These are phyloP conservation scores for Urostyla sp. DNA, from an alignment of 73 alveolate species.

Conservation along the genomic window DNA sequence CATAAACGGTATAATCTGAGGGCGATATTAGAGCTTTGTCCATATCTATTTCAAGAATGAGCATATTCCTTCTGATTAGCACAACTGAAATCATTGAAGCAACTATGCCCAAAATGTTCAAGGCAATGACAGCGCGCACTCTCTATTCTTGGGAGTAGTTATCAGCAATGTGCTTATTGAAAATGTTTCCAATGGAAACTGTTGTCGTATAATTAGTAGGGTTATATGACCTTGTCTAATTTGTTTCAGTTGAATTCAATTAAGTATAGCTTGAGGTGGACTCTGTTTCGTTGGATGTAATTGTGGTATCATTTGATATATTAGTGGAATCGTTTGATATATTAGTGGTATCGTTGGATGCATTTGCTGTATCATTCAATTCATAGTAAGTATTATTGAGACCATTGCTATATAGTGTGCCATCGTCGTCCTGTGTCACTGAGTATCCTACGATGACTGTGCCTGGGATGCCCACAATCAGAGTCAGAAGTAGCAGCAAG, in stretches of 20 bases:
- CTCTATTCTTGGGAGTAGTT: neutral
- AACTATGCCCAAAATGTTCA: conserved; percentile 10
- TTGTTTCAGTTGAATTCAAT: no score
- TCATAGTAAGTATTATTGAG: no score
- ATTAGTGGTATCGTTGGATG: no score
- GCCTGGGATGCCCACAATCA: conserved; percentile 11
- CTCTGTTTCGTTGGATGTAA: no score
- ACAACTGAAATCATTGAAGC: neutral
- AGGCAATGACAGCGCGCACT: neutral
- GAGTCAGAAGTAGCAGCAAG: neutral
- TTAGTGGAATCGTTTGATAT: no score
- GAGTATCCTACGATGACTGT: neutral
- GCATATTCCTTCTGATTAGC: conserved; percentile 3
- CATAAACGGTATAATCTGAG: conserved; percentile 23
- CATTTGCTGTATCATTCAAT: no score
- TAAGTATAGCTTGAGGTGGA: no score
- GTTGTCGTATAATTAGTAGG: no score
- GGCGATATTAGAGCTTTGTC: conserved; percentile 26
- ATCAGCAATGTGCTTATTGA: neutral
- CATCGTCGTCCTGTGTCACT: no score
- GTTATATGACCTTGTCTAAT: no score
- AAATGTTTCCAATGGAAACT: conserved; percentile 23
- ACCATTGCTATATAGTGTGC: no score
- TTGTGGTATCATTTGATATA: no score
- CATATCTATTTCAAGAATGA: neutral